These are phyloP conservation scores for Fusarium stilboides DNA, from an alignment of 2,329 filamentous ascomycete genomes.

Conservation along the genomic window DNA sequence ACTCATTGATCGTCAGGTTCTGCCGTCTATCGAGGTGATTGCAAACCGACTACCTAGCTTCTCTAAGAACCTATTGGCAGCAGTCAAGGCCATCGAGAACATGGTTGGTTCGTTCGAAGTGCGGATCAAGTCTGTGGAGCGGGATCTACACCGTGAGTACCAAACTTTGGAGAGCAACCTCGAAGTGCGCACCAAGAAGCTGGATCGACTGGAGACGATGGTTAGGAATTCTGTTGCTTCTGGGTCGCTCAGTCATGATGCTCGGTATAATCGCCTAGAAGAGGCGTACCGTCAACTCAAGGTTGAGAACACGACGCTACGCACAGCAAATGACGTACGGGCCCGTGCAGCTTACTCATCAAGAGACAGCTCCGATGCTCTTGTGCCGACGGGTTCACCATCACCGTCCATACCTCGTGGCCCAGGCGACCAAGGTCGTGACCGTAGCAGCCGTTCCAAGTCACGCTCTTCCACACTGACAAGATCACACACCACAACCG, in stretches of 20 bases:
- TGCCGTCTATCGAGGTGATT: slow-evolving; percentile 89
- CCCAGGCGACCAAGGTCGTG: slow-evolving; percentile 62
- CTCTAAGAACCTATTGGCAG: slow-evolving; percentile 88
- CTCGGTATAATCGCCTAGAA: slow-evolving; percentile 68
- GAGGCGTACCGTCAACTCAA: slow-evolving; percentile 75
- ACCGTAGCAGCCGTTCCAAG: slow-evolving; percentile 54
- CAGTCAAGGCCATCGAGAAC: slow-evolving; percentile 88
- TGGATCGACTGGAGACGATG: slow-evolving; percentile 88
- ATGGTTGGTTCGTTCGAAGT: slow-evolving; percentile 84
- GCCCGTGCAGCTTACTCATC: slow-evolving; percentile 63
- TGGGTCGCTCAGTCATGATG: slow-evolving; percentile 61
- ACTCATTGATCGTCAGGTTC: slow-evolving; percentile 85
- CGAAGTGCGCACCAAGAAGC: slow-evolving; percentile 83
- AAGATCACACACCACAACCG: slow-evolving; percentile 51
- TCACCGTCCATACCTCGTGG: slow-evolving; percentile 70
- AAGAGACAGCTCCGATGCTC: slow-evolving; percentile 56
- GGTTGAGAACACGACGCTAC: slow-evolving; percentile 78
- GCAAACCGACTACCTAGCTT: slow-evolving; percentile 89
- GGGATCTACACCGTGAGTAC: slow-evolving; percentile 92
- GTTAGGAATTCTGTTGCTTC: slow-evolving; percentile 75
- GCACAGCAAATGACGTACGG: slow-evolving; percentile 73
- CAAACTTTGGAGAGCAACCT: slow-evolving; percentile 86
- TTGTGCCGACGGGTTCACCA: slow-evolving; percentile 62
- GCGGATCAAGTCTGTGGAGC: slow-evolving; percentile 88
- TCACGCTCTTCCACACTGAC: slow-evolving; percentile 54